Percentiles rank a stretch among this genome's conserved stretches.
phyloP scores from a whole-genome alignment of 331 rosid species.

The Malus hybrid region DNA sequence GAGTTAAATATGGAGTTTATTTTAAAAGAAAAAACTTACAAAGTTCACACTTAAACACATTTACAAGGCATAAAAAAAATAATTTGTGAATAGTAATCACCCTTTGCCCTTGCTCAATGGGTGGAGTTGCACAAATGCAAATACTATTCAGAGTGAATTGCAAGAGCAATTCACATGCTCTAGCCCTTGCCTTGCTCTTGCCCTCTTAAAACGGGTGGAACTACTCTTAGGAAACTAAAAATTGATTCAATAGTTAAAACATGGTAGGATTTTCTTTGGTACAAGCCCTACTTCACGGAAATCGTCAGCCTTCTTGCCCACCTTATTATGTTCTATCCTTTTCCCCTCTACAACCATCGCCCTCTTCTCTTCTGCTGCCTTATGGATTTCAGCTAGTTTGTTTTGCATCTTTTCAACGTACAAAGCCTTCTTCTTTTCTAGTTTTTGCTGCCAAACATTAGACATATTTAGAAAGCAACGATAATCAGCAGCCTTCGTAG shows the following conservation, averaged over 20 bases:
- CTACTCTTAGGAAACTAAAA: no score
- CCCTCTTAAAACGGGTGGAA: no score
- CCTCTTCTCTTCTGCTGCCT: constrained; percentile 54
- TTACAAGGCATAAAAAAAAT: no score
- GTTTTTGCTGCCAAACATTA: constrained; percentile 32
- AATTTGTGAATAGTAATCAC: no score
- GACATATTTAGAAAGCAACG: no score
- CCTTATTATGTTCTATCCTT: constrained; percentile 30
- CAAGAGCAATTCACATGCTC: not conserved
- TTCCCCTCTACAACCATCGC: constrained; percentile 44
- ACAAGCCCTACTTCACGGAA: constrained; percentile 36
- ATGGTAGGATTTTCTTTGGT: constrained; percentile 42
- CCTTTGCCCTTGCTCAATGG: no score
- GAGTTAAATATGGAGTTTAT: no score
- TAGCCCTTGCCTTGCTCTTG: not conserved
- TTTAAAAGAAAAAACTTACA: no score
- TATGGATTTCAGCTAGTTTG: constrained; percentile 48
- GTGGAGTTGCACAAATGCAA: no score
- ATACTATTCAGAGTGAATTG: no score
- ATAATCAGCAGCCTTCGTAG: not conserved
- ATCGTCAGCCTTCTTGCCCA: constrained; percentile 52
- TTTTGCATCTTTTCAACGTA: constrained; percentile 49
- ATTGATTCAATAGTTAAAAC: constrained; percentile 25
- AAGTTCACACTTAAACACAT: no score
- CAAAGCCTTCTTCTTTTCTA: constrained; percentile 59